phyloP scores from a whole-genome alignment of 345 rosid genomes.

The Erucastrum elatum region DNA sequence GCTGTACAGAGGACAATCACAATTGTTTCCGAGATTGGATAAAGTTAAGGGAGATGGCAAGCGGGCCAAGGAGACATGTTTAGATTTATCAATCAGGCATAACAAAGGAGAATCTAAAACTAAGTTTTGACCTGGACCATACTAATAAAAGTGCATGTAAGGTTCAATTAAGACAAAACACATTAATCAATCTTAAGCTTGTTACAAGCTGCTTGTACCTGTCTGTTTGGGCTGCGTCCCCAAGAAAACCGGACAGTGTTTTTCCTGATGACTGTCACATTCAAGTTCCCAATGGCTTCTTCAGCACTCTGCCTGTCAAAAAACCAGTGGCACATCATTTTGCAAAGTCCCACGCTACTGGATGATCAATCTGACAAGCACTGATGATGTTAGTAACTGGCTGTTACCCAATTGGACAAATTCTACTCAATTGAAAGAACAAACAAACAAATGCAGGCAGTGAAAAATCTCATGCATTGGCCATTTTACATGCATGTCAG shows the following conservation, averaged over 20 bases:
- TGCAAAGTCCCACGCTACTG: neutral
- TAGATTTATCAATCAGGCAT: conserved; percentile 16
- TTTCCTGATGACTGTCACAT: conserved; percentile 71
- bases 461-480: too few species aligned
- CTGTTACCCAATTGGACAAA: conserved; percentile 80
- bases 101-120: neutral
- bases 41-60: neutral
- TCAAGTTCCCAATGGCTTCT: conserved; percentile 66
- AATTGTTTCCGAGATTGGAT: neutral
- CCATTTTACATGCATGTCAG: too few species aligned
- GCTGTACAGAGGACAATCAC: neutral
- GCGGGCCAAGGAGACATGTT: conserved; percentile 16
- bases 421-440: too few species aligned
- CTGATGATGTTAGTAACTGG: neutral
- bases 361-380: too few species aligned
- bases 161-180: neutral
- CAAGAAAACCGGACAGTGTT: conserved; percentile 84
- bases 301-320: conserved; percentile 69
- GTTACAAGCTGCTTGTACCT: conserved; percentile 42
- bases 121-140: neutral
- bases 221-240: conserved; percentile 84
- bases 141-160: neutral
- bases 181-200: neutral
- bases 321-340: conserved; percentile 10
- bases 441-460: too few species aligned